Evolutionary conservation across 768 basidiomycete genomes (phyloP), one percentile per base, ranked within the genome.

Genomic region (Multifurca ochricompacta): DNA sequence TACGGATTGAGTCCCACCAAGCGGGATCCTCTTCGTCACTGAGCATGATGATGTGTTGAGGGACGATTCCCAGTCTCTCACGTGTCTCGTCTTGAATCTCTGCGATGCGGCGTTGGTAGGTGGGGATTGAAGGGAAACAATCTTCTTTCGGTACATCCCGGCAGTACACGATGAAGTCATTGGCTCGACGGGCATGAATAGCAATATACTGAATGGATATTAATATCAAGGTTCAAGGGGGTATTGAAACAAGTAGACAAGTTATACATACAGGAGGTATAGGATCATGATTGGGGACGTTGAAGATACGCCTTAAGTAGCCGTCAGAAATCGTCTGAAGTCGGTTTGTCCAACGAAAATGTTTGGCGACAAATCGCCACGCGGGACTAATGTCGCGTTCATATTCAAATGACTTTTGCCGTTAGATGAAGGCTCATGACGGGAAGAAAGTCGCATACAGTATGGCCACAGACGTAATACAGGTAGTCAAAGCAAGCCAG

Each of bases 401-500:
- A 25, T 60, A 68, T 49, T 71, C 70, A 23, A 45, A 59, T 1
- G 63, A 61, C 70, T 71, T 47, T 13, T 11, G 21, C 61, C 56
- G 42, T 56, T 56, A 54, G 61, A 44, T 53, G 57, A 16, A 51
- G 34, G 13, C 13, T 2, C 9, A 36, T 6, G 3, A 30, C 34
- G 11, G 31, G 10, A 23, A 39, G 34, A 19, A 28, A 14, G 56
- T 37, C 21, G 44, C 68, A 35, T 40, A 70, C 67, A 48, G 62
- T 59, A 19, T 56, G 50, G 8, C 67, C 70, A 48, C 69, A 67
- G n/a, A 67, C 64, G 53, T 69, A 74, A 56, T 73, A 74, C 27
- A 73, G 59, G 43, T 70, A 73, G 48, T 74, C 73, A 52, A 68
- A 71, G 60, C 73, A 74, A n/a, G 68, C 54, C 47, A 74, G 54